Base-by-base conservation (phyloP, 371 early-diverging fungal species). In the Furculomyces boomerangus region DNA sequence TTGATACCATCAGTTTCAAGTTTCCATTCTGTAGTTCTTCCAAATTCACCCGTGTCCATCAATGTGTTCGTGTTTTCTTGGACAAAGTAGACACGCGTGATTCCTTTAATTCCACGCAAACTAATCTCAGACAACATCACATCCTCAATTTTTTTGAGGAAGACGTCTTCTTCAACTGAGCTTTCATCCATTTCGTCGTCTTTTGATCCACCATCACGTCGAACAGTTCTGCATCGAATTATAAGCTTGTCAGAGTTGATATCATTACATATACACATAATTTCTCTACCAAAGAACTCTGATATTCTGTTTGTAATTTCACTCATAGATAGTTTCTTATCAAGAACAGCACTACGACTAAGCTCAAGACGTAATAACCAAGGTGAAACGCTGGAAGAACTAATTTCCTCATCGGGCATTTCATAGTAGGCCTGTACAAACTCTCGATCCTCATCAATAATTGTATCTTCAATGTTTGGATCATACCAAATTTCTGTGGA, bases 291-390 rank as follows among this genome's bases (percentile, higher is more conserved):
- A 65, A 93, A 79, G 60, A 86, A 82, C 67, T 73, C 82, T 29
- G 75, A 78, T 70, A 77, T 82, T 73, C 71, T 85, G 67, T 66
- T 63, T 58, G 70, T 73, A 62, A 77, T 90, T 68, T 71, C 81
- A 45, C 74, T 81, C 66, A 97, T 84, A n/a, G 78, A 75, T n/a
- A 99, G 63, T 50, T 81, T 79, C 68, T 90, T 93, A 68, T 90
- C 90, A 26, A 96, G 67, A 71, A 95, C 74, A 79, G 84, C 86
- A 60, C 74, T 76, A 68, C 83, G 81, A 71, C 90, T 79, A 45
- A 99, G 70, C 60, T 81, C 81, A 55, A 99, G 75, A 66, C 99
- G 86, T 31, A 99, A 76, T 50, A 98, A 74, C 96, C 98, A 99
- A 7, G 90, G 93, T 2, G 92, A 91, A 22, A 83, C 83, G 7